Evolutionary conservation across 2,329 filamentous ascomycete species (phyloP).

Genomic region (Nothophaeocryptopus gaeumannii): DNA sequence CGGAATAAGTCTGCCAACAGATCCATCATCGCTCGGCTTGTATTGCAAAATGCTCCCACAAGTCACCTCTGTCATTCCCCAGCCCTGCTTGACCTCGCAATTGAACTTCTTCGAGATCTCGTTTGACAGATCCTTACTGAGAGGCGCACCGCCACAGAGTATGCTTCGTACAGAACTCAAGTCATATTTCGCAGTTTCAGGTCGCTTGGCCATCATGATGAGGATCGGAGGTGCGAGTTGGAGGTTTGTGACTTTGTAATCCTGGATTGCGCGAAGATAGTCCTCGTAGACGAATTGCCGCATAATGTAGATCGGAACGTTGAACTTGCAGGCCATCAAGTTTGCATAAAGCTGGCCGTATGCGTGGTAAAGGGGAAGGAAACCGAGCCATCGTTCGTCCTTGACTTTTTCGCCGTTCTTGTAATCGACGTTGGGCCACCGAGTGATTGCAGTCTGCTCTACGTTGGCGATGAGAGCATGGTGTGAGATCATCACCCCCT

Average conservation of each 20-base stretch:
- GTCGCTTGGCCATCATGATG: constrained; percentile 45
- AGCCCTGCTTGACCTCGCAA: constrained; percentile 40
- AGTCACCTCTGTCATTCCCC: constrained; percentile 43
- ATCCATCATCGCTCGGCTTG: constrained; percentile 35
- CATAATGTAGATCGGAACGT: constrained; percentile 46
- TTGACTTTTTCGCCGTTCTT: constrained; percentile 25
- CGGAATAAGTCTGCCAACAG: constrained; percentile 40
- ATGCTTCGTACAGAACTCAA: constrained; percentile 41
- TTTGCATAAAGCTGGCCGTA: constrained; percentile 48
- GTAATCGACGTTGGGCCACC: constrained; percentile 31
- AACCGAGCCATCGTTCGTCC: constrained; percentile 49
- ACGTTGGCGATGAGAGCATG: constrained; percentile 35
- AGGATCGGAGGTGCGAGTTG: constrained; percentile 45
- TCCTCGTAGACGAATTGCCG: constrained; percentile 41
- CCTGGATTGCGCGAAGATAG: constrained; percentile 39
- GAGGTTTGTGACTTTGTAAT: constrained; percentile 39
- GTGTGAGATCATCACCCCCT: constrained; percentile 35
- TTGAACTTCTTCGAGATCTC: constrained; percentile 37
- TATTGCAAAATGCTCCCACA: constrained; percentile 41
- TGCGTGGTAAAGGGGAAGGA: constrained; percentile 43
- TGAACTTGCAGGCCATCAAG: constrained; percentile 44
- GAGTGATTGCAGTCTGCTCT: constrained; percentile 44
- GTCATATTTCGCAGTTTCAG: constrained; percentile 42
- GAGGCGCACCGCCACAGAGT: constrained; percentile 43
- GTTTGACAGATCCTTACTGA: constrained; percentile 44